These are phyloP conservation scores for Eimeria necatrix DNA, from an alignment of 169 alveolate species.

Conservation along the genomic window DNA sequence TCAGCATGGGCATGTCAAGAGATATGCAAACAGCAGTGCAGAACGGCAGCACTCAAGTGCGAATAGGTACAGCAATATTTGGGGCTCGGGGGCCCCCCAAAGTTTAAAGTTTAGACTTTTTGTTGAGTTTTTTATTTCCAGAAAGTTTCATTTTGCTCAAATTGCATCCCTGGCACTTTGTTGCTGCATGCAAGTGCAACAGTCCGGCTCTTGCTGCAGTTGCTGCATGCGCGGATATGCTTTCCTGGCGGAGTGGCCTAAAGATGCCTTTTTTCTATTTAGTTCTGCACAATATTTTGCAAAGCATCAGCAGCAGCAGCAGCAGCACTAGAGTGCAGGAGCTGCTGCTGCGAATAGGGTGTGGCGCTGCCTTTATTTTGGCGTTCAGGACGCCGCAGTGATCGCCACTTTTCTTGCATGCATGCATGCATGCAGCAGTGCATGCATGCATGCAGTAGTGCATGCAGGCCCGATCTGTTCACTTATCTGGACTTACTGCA, in stretches of 20 bases:
- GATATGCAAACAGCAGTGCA: constrained; percentile 92
- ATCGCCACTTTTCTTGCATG: not conserved
- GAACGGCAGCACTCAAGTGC: constrained; percentile 76
- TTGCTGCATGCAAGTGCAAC: not conserved
- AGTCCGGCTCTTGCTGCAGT: not conserved
- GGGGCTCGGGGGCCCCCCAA: constrained; percentile 15
- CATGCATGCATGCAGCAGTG: not conserved
- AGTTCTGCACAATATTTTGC: not conserved
- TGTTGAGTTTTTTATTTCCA: not conserved
- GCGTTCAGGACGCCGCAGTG: not conserved
- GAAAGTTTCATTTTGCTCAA: too few species aligned
- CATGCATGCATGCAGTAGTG: not conserved
- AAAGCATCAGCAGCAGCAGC: too few species aligned
- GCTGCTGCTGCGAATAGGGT: not conserved
- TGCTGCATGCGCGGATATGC: not conserved
- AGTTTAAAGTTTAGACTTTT: not conserved
- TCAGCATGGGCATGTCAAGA: constrained; percentile 88
- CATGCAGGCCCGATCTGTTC: too few species aligned
- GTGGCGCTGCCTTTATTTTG: not conserved
- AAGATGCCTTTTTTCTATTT: not conserved
- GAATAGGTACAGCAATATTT: constrained; percentile 79
- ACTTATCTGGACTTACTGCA: too few species aligned
- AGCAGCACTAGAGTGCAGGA: too few species aligned
- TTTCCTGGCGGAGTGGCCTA: not conserved
- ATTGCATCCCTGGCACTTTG: not conserved